Evolutionary conservation across 208 protist species (phyloP).

Genomic region (Acanthamoeba healyi): DNA sequence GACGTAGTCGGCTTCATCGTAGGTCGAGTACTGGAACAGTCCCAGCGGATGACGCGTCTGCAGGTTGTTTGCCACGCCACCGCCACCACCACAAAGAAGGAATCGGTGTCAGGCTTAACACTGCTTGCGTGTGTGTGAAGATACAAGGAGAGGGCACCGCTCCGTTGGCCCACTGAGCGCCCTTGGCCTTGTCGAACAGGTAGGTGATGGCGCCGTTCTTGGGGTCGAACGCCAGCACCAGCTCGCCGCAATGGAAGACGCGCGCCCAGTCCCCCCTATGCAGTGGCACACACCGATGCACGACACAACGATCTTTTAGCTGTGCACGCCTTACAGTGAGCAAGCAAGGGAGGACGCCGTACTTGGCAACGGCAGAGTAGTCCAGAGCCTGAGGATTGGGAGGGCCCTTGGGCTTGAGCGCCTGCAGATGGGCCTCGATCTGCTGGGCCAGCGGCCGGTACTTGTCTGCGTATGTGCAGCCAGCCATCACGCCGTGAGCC

Average conservation of each 20-base stretch:
- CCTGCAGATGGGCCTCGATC: not conserved
- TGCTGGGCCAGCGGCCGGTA: not conserved
- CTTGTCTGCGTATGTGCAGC: not conserved
- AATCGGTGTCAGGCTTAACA: not conserved
- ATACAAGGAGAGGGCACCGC: not conserved
- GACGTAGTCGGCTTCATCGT: not conserved
- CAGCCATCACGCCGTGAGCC: too few species aligned
- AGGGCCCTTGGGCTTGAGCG: not conserved
- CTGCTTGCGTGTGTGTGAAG: not conserved
- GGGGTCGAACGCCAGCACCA: not conserved
- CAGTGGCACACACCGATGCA: too few species aligned
- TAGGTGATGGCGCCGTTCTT: not conserved
- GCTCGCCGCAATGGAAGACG: not conserved
- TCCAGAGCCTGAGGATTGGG: not conserved
- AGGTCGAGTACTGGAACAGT: conserved; percentile 11
- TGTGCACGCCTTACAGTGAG: too few species aligned
- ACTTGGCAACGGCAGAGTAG: not conserved
- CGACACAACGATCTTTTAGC: too few species aligned
- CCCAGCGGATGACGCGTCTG: not conserved
- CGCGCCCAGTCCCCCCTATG: not conserved
- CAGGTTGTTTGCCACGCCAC: not conserved
- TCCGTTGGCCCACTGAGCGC: not conserved
- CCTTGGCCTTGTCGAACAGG: not conserved
- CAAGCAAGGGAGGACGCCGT: not conserved
- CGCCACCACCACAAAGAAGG: too few species aligned